Evolutionary conservation across 805 yeast species (phyloP).

Genomic region (Candida andamanensis): DNA sequence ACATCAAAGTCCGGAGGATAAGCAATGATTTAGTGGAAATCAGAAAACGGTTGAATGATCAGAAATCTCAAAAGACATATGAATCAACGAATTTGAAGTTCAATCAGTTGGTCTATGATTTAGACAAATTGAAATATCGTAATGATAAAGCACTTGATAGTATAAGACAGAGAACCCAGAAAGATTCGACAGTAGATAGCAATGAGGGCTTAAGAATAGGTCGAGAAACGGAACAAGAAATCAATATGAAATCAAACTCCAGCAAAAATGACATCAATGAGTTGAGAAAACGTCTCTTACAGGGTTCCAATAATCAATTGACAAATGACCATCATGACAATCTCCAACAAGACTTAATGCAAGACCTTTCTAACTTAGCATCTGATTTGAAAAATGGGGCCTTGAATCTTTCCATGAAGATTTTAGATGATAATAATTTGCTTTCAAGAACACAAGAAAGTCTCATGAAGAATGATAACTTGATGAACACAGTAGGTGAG

Average conservation of each 20-base stretch:
- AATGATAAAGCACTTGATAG: neutral
- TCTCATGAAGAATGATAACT: constrained; percentile 24
- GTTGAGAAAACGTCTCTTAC: constrained; percentile 9
- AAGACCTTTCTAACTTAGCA: constrained; percentile 47
- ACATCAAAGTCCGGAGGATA: constrained; percentile 1
- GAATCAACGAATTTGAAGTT: constrained; percentile 6
- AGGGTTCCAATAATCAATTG: constrained; percentile 1
- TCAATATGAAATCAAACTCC: neutral
- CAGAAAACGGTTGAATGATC: constrained; percentile 4
- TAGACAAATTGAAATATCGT: constrained; percentile 5
- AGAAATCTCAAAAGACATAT: constrained; percentile 7
- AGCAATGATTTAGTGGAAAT: constrained; percentile 8
- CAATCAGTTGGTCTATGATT: constrained; percentile 5
- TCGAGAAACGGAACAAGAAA: neutral
- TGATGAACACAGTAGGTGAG: constrained; percentile 28
- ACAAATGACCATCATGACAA: constrained; percentile 36
- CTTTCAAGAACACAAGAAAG: constrained; percentile 31
- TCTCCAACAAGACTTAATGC: constrained; percentile 44
- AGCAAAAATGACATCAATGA: constrained; percentile 4
- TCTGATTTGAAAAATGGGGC: constrained; percentile 46
- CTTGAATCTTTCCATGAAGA: constrained; percentile 30
- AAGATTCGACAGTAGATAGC: no score
- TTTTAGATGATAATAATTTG: constrained; percentile 28
- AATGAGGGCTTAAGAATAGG: no score
- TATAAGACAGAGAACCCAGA: no score